phyloP scores from a whole-genome alignment of 192 early-diverging fungal genomes.

The Umbelopsis sp. region DNA sequence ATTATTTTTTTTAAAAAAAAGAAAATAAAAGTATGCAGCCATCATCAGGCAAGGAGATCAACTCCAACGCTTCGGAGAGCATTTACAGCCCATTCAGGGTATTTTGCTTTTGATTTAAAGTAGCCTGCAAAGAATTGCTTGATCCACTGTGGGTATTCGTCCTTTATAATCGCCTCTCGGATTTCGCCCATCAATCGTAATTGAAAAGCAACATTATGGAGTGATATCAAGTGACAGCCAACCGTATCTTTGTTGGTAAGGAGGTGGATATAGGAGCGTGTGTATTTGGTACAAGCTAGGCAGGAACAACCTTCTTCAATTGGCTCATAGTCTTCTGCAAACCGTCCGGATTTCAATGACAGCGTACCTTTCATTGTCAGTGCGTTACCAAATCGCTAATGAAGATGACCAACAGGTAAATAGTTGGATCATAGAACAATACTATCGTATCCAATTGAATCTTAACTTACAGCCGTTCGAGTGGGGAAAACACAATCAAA shows the following conservation, averaged over 20 bases:
- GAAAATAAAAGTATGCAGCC: background rate
- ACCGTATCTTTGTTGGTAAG: slow-evolving; percentile 72
- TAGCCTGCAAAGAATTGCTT: slow-evolving; percentile 67
- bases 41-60: slow-evolving; percentile 40
- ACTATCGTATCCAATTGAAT: background rate
- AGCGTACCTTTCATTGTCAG: slow-evolving; percentile 73
- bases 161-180: slow-evolving; percentile 67
- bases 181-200: slow-evolving; percentile 82
- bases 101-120: slow-evolving; percentile 59
- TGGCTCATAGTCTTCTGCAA: slow-evolving; percentile 63
- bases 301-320: slow-evolving; percentile 81
- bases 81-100: slow-evolving; percentile 74
- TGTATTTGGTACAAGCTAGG: slow-evolving; percentile 72
- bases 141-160: slow-evolving; percentile 70
- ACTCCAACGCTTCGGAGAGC: slow-evolving; percentile 71
- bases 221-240: slow-evolving; percentile 77
- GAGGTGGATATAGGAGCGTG: slow-evolving; percentile 68
- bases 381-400: slow-evolving; percentile 80
- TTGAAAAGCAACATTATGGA: slow-evolving; percentile 88
- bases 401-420: background rate
- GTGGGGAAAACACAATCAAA: slow-evolving; percentile 92
- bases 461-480: slow-evolving; percentile 66
- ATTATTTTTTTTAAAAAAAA: background rate
- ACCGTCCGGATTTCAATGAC: slow-evolving; percentile 62
- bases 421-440: background rate